These are phyloP conservation scores for Colletotrichum tamarilloi DNA, from an alignment of 2,329 filamentous ascomycete genomes.

Conservation along the genomic window DNA sequence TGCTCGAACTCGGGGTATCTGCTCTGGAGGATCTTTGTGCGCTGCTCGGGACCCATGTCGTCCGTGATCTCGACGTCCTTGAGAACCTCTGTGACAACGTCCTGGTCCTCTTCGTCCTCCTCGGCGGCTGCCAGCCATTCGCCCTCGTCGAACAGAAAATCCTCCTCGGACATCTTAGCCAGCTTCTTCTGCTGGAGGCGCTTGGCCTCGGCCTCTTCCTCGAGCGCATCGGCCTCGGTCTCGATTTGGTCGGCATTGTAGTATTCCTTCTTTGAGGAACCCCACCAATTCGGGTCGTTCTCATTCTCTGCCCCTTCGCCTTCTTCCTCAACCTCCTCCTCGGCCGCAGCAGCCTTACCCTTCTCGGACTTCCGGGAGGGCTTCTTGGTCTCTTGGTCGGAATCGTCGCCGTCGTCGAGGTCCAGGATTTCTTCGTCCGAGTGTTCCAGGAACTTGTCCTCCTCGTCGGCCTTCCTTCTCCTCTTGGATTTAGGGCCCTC, in stretches of 20 bases:
- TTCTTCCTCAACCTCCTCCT: slow-evolving; percentile 49
- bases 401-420: slow-evolving; percentile 55
- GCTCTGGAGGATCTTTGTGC: slow-evolving; percentile 77
- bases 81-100: slow-evolving; percentile 86
- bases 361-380: slow-evolving; percentile 47
- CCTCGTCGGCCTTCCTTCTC: slow-evolving; percentile 75
- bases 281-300: slow-evolving; percentile 80
- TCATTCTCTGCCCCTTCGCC: slow-evolving; percentile 64
- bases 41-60: slow-evolving; percentile 80
- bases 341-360: slow-evolving; percentile 33
- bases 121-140: slow-evolving; percentile 77
- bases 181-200: slow-evolving; percentile 92
- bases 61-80: slow-evolving; percentile 85
- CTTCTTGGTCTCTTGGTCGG: slow-evolving; percentile 51
- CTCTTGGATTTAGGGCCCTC: slow-evolving; percentile 84
- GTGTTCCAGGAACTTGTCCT: slow-evolving; percentile 68
- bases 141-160: slow-evolving; percentile 92
- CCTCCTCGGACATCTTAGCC: slow-evolving; percentile 86
- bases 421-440: slow-evolving; percentile 73
- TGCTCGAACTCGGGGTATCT: slow-evolving; percentile 94
- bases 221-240: slow-evolving; percentile 77
- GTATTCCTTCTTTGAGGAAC: slow-evolving; percentile 87
- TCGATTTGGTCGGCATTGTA: slow-evolving; percentile 85
- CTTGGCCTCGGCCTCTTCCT: slow-evolving; percentile 92
- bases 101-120: slow-evolving; percentile 61